Evolutionary conservation across 2,329 filamentous ascomycete genomes (phyloP).

Genomic region (Didymella lethalis): DNA sequence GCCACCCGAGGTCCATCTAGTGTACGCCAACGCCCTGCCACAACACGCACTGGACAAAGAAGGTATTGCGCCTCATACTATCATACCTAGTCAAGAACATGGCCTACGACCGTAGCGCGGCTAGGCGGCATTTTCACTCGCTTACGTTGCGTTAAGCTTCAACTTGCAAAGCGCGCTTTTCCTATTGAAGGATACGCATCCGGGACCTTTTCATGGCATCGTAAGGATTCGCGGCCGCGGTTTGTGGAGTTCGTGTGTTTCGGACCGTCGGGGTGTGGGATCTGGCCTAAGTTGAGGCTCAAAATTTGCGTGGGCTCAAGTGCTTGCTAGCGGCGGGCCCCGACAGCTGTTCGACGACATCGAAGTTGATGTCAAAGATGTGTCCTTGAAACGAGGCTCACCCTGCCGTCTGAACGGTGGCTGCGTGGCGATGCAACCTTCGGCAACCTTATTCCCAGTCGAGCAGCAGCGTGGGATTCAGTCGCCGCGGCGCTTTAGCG

Average conservation of each 20-base stretch:
- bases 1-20: neutral
- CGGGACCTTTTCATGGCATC: slow-evolving; percentile 5
- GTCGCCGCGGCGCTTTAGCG: slow-evolving; percentile 10
- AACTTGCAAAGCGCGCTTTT: neutral
- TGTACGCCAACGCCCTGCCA: neutral
- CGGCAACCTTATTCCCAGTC: slow-evolving; percentile 2
- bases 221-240: slow-evolving; percentile 1
- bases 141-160: slow-evolving; percentile 7
- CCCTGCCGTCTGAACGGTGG: neutral
- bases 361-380: slow-evolving; percentile 8
- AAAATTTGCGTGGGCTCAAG: slow-evolving; percentile 12
- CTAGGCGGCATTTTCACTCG: slow-evolving; percentile 11
- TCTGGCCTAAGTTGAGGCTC: slow-evolving; percentile 19
- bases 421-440: slow-evolving; percentile 6
- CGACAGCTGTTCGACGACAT: slow-evolving; percentile 9
- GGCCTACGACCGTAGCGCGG: slow-evolving; percentile 4
- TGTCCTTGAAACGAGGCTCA: neutral
- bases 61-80: slow-evolving; percentile 2
- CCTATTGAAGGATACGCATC: slow-evolving; percentile 13
- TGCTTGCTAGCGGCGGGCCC: slow-evolving; percentile 13
- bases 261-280: slow-evolving; percentile 11
- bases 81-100: slow-evolving; percentile 7
- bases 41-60: slow-evolving; percentile 9
- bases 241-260: slow-evolving; percentile 13
- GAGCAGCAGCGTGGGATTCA: slow-evolving; percentile 14